Evolutionary conservation across 352 stramenopile species (phyloP).

Genomic region (Peronospora destructor): DNA sequence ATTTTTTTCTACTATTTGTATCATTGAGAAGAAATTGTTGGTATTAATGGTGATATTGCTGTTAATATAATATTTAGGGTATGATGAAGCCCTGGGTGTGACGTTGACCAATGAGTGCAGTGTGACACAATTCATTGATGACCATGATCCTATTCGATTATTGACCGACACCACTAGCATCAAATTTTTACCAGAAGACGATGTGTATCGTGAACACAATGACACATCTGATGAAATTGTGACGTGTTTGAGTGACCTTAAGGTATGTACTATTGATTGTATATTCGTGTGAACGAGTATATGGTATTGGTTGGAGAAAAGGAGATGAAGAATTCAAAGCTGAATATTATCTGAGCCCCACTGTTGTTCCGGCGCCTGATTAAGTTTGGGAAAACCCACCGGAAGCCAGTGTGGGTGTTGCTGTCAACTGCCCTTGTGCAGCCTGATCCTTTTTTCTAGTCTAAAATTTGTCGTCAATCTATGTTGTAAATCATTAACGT

Average conservation of each 20-base stretch:
- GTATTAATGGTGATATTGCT: background rate
- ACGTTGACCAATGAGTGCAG: slow-evolving; percentile 80
- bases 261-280: slow-evolving; percentile 42
- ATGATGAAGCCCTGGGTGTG: slow-evolving; percentile 87
- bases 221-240: slow-evolving; percentile 79
- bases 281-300: background rate
- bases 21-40: background rate
- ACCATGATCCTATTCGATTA: slow-evolving; percentile 92
- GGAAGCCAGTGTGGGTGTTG: slow-evolving; percentile 76
- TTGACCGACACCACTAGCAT: slow-evolving; percentile 93
- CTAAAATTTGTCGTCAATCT: background rate
- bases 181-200: slow-evolving; percentile 77
- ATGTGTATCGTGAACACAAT: slow-evolving; percentile 76
- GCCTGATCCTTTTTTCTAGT: slow-evolving; percentile 55
- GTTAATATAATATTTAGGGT: slow-evolving; percentile 45
- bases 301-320: slow-evolving; percentile 15
- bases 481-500: background rate
- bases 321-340: slow-evolving; percentile 73
- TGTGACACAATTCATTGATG: slow-evolving; percentile 83
- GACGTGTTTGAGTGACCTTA: slow-evolving; percentile 86
- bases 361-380: slow-evolving; percentile 85
- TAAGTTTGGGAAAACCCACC: slow-evolving; percentile 87
- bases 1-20: slow-evolving; percentile 31
- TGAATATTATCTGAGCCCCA: slow-evolving; percentile 74
- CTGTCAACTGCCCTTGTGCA: slow-evolving; percentile 57